Evolutionary conservation across 139 green algal genomes (phyloP), one percentile per base, ranked within the genome.

Genomic region (Picochlorum sp.): DNA sequence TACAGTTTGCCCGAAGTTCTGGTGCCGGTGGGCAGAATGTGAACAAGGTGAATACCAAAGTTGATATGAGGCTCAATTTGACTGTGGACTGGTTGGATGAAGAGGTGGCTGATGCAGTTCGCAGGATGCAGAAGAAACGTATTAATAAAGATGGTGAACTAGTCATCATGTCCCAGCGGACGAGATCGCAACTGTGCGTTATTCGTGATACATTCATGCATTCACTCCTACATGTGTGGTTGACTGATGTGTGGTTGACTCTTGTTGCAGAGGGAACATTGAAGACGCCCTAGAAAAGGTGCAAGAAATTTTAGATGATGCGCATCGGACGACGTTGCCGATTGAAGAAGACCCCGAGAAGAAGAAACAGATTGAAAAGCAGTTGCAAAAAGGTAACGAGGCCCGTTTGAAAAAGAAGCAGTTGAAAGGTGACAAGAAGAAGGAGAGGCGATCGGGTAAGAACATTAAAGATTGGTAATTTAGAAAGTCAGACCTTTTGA

Each of bases 11-110:
- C 0, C 69, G 92, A 15, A 94, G 83, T 31, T 85, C 86, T 8
- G 92, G 91, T 4, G 90, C 91, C 0, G 91, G 91, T 21, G 91
- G 91, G 0, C 91, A 97, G 68, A 96, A 97, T 65, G 88, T 95
- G 13, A 96, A 95, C 83, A 96, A 95, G 70, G 81, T 96, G 7
- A 96, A 93, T 69, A 97, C 91, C 52, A 97, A 97, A 75, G 91
- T 96, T 45, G 91, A 97, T 68, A 96, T 97, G 87, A 79, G 91
- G 8, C 78, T 97, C 18, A 77, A 89, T 14, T 45, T 97, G 7
- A 65, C 72, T 8, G 70, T 69, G 16, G 69, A 72, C 6, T 97
- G 90, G 90, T 74, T 97, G 6, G 80, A 84, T 3, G 74, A 89
- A 1, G 83, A 90, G 49, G 75, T 92, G 8, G 81, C 80, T 52